A percentile compares a stretch with the other conserved stretches of the same genome.
Conservation (phyloP, 805 yeast genomes). For the Nakazawaea pomicola region DNA sequence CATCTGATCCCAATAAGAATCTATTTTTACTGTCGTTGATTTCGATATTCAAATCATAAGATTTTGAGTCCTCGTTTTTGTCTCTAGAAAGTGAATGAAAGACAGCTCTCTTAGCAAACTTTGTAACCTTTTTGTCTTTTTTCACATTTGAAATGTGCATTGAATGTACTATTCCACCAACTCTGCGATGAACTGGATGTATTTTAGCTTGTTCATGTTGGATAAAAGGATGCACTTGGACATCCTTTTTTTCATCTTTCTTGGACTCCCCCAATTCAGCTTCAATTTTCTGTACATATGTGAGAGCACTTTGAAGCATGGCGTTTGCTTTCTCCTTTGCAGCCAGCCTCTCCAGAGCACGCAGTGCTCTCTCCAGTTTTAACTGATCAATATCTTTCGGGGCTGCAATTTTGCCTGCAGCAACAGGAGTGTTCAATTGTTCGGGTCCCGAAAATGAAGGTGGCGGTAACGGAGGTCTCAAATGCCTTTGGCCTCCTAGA, state of each 20-base stretch:
- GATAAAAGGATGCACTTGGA: background rate
- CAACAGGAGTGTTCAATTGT: no score
- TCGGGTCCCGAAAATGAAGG: no score
- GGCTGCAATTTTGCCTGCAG: no score
- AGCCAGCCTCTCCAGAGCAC: background rate
- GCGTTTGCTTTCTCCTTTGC: background rate
- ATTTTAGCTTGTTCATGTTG: no score
- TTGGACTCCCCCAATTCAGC: background rate
- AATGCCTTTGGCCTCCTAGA: no score
- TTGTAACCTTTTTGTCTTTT: background rate
- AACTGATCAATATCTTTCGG: background rate
- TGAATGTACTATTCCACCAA: no score
- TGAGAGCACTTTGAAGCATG: background rate
- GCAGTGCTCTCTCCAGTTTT: background rate
- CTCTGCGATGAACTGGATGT: no score
- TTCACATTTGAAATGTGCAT: no score
- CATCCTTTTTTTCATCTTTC: background rate
- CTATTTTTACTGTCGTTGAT: background rate
- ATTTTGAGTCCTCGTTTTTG: background rate
- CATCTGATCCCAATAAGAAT: background rate
- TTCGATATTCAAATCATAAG: background rate
- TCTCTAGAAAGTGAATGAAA: background rate
- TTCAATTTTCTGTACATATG: background rate
- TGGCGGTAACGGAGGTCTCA: no score
- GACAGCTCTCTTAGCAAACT: background rate